Percentiles rank a stretch among this genome's conserved stretches.
phyloP scores from a whole-genome alignment of 2,329 filamentous ascomycete species.

The Diaporthe australafricana region DNA sequence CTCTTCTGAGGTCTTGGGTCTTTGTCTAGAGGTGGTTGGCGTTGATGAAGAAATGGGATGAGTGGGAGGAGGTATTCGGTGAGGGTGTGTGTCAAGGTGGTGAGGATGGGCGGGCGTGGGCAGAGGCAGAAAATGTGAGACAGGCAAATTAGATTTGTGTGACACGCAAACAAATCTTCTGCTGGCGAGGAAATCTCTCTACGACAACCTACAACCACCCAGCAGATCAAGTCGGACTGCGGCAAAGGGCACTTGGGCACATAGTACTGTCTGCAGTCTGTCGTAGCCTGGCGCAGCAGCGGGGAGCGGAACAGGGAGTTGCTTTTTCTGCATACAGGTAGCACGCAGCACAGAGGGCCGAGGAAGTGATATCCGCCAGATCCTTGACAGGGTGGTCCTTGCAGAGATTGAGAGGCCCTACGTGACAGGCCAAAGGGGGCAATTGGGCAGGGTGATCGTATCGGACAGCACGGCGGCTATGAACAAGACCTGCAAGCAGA shows the following conservation, averaged over 20 bases:
- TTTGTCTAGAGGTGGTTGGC: neutral
- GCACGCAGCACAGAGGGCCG: neutral
- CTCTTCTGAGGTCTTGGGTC: neutral
- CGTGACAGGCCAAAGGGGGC: conserved; percentile 3
- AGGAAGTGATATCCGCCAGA: conserved; percentile 4
- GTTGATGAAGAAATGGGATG: neutral
- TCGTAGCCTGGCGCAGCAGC: neutral
- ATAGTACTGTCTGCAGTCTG: neutral
- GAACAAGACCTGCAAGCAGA: neutral
- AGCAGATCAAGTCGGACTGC: neutral
- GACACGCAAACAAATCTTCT: conserved; percentile 28
- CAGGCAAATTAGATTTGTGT: conserved; percentile 29
- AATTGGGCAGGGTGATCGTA: neutral
- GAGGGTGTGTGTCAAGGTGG: neutral
- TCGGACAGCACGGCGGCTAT: neutral
- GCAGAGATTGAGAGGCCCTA: conserved; percentile 24
- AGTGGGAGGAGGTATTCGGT: neutral
- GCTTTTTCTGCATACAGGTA: conserved; percentile 4
- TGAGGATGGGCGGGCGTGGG: neutral
- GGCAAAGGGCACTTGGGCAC: neutral
- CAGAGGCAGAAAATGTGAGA: conserved; percentile 15
- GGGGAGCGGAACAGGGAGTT: neutral
- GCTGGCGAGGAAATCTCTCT: neutral
- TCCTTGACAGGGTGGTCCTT: conserved; percentile 9
- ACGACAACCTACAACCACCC: neutral